Evolutionary conservation across 2,329 filamentous ascomycete species (phyloP), one percentile per base, ranked within the genome.

Genomic region (Colletotrichum karsti): DNA sequence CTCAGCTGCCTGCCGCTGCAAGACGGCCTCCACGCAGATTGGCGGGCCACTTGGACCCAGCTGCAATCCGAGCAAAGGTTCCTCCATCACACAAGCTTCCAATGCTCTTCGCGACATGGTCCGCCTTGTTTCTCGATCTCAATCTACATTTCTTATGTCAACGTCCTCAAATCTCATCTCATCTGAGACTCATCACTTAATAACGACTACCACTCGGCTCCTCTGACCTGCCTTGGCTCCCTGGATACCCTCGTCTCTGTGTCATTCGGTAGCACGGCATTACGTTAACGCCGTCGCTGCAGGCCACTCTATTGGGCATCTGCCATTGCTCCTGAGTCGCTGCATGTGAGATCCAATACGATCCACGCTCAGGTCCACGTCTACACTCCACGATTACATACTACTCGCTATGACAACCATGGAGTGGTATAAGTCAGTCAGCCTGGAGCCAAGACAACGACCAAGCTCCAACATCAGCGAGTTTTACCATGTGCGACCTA

Each of bases 261-360:
- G 20, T 48, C 64, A 57, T 10, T 20, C 37, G 24, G 64, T 67
- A 20, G 35, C 59, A 67, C 64, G 24, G 53, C 59, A 44, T 67
- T 46, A 57, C 59, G 26, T 67, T 63, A 63, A 37, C 51, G 51
- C 51, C 22, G 59, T 53, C 35, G 15, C 44, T 63, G 51, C 64
- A 53, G 58, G 51, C 59, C 64, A 64, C 59, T 46, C 42, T 33
- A 58, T 67, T 67, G 64, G 51, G 13, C 37, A 64, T 67, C 53
- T 63, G 42, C 50, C 50, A 56, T 56, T 42, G 28, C 24, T 33
- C 26, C 15, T 18, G 22, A 37, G 8, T 4, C 41, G 64, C 64
- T 58, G 64, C 64, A 67, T 57, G 59, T 67, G 59, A 67, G 64
- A 67, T 67, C 64, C 53, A 64, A 57, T 56, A 64, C 59, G 60